Percentiles rank a stretch among this genome's conserved stretches.
phyloP scores from a whole-genome alignment of 73 alveolate genomes.

The Tetrahymena thermophila region DNA sequence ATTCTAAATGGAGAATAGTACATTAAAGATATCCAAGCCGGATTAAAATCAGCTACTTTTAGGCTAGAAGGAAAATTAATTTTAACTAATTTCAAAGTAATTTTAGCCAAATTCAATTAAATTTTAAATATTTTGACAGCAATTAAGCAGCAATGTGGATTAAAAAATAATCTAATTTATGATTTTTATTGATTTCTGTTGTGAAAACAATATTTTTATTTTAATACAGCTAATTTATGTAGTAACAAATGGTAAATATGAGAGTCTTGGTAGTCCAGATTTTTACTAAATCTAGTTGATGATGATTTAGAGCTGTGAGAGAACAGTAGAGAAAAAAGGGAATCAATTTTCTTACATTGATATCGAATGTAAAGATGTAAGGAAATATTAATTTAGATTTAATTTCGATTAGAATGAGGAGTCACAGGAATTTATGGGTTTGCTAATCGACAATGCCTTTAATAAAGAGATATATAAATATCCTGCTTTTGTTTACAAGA shows the following conservation, averaged over 20 bases:
- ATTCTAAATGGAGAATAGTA: background rate
- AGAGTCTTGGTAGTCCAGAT: background rate
- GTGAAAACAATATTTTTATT: background rate
- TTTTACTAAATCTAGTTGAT: background rate
- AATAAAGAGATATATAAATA: background rate
- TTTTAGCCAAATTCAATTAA: background rate
- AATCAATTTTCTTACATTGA: constrained; percentile 22
- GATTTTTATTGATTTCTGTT: too few species aligned
- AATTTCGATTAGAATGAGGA: constrained; percentile 10
- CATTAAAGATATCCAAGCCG: background rate
- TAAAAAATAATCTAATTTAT: too few species aligned
- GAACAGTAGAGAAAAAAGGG: constrained; percentile 23
- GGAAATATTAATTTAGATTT: constrained; percentile 16
- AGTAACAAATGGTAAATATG: background rate
- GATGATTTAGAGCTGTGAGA: background rate
- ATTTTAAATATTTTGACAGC: background rate
- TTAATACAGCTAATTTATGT: background rate
- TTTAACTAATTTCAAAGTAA: background rate
- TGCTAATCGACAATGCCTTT: constrained; percentile 17
- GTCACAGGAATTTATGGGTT: background rate
- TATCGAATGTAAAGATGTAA: constrained; percentile 17
- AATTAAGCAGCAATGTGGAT: too few species aligned
- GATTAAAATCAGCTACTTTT: background rate
- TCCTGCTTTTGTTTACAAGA: constrained; percentile 19
- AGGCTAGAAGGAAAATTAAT: background rate